Evolutionary conservation across 2,329 filamentous ascomycete species (phyloP), one percentile per base, ranked within the genome.

Genomic region (Exophiala calicioides): DNA sequence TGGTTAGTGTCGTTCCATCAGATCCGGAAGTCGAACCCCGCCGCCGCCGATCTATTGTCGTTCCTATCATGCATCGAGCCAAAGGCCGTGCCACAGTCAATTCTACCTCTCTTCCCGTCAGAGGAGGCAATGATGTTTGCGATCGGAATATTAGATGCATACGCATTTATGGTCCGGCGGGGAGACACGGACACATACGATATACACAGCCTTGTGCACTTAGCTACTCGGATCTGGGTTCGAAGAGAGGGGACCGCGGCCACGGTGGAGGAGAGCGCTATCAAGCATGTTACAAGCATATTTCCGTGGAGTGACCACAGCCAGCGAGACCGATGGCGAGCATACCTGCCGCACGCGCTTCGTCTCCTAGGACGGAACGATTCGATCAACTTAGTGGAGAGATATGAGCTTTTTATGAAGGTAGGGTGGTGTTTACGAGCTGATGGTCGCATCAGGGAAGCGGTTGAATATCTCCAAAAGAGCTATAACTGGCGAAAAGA

Each of bases 1-100:
- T 70, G 62, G 66, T 55, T 64, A 6, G 62, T 69, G 18, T 68
- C 65, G 7, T 69, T 69, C 38, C 44, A 63, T 8, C 59, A 65
- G 33, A 67, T 70, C 20, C 58, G 53, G 33, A 31, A 45, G 13
- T 27, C 54, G 9, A 50, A 70, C 47, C 35, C 44, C 16, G 39
- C 67, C 13, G 68, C 68, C 8, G 58, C 58, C 3, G 59, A 67
- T 9, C 65, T 64, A 39, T 55, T 71, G 21, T 65, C 55, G 10
- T 64, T 66, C 7, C 66, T 69, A 55, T 59, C 62, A 8, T 68
- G 61, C 44, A 56, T 66, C 12, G 42, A 60, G 27, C 52, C 58
- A 12, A 57, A 55, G 19, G 56, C 61, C 30, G 65, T 70, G 45
- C 62, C 63, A 3, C 47, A 51, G 20, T 65, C 62, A 1, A 55